These are phyloP conservation scores for Apiotrichum domesticum DNA, from an alignment of 1,284 basidiomycete species.

Conservation along the genomic window DNA sequence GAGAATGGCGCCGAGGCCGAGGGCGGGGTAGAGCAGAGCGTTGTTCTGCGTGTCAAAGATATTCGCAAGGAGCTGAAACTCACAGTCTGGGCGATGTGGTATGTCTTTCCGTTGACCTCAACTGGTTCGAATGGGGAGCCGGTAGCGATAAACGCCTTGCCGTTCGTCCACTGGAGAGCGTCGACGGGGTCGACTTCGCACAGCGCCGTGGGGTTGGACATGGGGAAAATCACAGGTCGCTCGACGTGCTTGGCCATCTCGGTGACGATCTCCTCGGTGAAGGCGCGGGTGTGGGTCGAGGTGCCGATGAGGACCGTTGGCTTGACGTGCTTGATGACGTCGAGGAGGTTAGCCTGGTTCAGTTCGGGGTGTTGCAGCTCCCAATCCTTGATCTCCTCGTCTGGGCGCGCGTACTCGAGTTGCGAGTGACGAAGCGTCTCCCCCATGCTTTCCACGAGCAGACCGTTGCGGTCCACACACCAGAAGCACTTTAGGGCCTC, in stretches of 20 bases:
- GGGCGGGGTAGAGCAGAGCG: constrained; percentile 70
- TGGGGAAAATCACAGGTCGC: constrained; percentile 71
- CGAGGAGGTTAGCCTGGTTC: constrained; percentile 45
- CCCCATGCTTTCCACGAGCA: constrained; percentile 47
- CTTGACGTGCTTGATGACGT: constrained; percentile 59
- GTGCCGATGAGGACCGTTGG: constrained; percentile 78
- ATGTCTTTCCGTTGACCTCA: constrained; percentile 54
- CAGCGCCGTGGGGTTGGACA: constrained; percentile 72
- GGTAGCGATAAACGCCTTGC: constrained; percentile 68
- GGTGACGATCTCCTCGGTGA: constrained; percentile 63
- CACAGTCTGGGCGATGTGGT: constrained; percentile 5
- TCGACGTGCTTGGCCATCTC: constrained; percentile 66
- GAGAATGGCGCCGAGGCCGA: constrained; percentile 66
- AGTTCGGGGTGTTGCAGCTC: constrained; percentile 12
- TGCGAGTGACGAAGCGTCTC: constrained; percentile 43
- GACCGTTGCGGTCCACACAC: constrained; percentile 49
- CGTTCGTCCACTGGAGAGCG: constrained; percentile 57
- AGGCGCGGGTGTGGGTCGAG: constrained; percentile 72
- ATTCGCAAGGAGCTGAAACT: not conserved
- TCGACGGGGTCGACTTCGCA: constrained; percentile 64
- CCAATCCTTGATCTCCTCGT: constrained; percentile 48
- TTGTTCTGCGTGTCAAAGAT: constrained; percentile 47
- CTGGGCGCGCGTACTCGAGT: constrained; percentile 46
- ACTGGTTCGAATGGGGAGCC: constrained; percentile 74
- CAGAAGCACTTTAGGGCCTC: constrained; percentile 67